Percentiles rank a stretch among this genome's conserved stretches.
phyloP scores from a whole-genome alignment of 169 alveolate species.

The Amoebophrya sp. region DNA sequence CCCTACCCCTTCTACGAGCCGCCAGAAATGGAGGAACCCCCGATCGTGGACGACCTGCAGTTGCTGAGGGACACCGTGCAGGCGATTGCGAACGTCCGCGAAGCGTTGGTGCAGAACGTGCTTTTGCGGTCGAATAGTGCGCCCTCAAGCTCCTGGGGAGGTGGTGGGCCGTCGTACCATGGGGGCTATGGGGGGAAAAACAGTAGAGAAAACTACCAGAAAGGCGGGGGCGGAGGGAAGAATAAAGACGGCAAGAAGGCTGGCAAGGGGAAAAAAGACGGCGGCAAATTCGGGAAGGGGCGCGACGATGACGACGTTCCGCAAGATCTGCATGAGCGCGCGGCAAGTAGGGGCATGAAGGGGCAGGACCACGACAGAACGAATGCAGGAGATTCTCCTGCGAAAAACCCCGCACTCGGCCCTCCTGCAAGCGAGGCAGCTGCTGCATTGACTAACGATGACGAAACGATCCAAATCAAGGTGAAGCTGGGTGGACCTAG shows the following conservation, averaged over 20 bases:
- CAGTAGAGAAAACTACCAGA: background rate
- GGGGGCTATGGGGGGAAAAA: background rate
- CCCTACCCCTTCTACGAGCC: background rate
- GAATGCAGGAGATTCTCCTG: no score
- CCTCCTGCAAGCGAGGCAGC: no score
- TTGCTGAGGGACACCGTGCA: background rate
- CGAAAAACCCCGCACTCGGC: no score
- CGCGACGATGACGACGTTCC: background rate
- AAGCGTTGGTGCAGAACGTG: background rate
- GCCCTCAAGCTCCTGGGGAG: background rate
- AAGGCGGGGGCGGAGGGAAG: no score
- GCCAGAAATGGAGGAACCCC: background rate
- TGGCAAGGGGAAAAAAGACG: background rate
- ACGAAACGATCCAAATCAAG: no score
- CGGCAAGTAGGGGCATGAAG: background rate
- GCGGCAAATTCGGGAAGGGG: background rate
- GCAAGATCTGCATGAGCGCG: background rate
- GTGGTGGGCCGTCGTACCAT: background rate
- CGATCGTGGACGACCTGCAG: background rate
- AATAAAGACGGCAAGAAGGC: background rate
- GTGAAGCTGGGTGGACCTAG: background rate
- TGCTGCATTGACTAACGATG: no score
- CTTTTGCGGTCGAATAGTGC: background rate
- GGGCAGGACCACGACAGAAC: no score
- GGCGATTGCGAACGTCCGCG: background rate